Base-by-base conservation (phyloP, 2,329 filamentous ascomycete genomes). In the Exophiala viscosa region DNA sequence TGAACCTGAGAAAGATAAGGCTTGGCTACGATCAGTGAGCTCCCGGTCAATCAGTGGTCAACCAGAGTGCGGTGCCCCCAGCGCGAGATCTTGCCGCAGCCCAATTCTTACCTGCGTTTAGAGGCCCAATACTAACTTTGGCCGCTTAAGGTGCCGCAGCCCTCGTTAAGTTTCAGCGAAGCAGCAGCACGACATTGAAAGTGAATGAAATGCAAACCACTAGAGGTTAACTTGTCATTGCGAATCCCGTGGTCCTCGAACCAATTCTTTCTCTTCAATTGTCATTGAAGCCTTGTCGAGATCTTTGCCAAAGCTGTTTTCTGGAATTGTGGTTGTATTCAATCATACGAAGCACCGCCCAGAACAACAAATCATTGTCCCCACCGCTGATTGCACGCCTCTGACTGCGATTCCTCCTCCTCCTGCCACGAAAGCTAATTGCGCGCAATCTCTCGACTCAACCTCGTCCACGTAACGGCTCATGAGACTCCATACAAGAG, bases 361-460 rank as follows among this genome's bases (percentile, higher is more conserved):
- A 28, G 23, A 28, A 28, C 23, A 28, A 28, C 40, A 36, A 33
- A 31, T 33, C 31, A 18, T 14, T 32, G 31, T 28, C 31, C 36
- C 44, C 44, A 38, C 43, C 33, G 43, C 43, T 36, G 33, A 11
- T 33, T 34, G 33, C 43, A 33, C 33, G 31, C 33, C 43, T 14
- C 14, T 28, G 17, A 41, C 15, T 36, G 43, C 32, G 17, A 13
- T 33, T 31, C 48, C 17, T 36, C 18, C 48, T 15, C 28, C 18
- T 18, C 42, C 41, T 17, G 44, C 44, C 36, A 52, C 39, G 38
- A 41, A 44, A 33, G 35, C 45, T 17, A 34, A 44, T 8, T 50
- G n/a, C 48, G 38, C 32, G 15, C 17, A 47, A 47, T 33, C 32
- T 31, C 44, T 31, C 18, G 14, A 31, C 32, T n/a, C 18, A 36